These are phyloP conservation scores for Phaffomyces antillensis DNA, from an alignment of 805 yeast genomes.

Conservation along the genomic window DNA sequence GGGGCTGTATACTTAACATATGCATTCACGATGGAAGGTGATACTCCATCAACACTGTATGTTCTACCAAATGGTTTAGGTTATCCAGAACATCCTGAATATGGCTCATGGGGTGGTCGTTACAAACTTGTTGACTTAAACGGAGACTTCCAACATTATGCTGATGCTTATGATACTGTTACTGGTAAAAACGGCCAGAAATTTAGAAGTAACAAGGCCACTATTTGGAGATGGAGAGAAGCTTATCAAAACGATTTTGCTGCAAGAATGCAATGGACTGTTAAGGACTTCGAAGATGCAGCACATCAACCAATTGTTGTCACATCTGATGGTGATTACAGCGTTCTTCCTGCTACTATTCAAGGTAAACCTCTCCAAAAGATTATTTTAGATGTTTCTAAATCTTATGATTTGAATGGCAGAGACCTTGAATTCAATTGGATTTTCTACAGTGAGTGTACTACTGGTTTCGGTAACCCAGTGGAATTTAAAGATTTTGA, in stretches of 20 bases:
- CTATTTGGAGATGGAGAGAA: constrained; percentile 30
- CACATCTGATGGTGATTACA: constrained; percentile 15
- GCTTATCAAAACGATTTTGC: constrained; percentile 27
- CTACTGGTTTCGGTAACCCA: constrained; percentile 19
- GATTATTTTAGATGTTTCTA: constrained; percentile 19
- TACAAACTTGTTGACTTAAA: constrained; percentile 19
- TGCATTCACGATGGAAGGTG: constrained; percentile 26
- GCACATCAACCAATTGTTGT: constrained; percentile 23
- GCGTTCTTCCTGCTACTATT: constrained; percentile 16
- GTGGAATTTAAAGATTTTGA: constrained; percentile 15
- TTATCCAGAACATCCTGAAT: constrained; percentile 24
- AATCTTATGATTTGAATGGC: constrained; percentile 21
- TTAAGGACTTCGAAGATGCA: constrained; percentile 20
- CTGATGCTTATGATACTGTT: constrained; percentile 22
- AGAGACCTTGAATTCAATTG: constrained; percentile 17
- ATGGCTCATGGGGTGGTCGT: constrained; percentile 32
- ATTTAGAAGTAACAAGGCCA: constrained; percentile 21
- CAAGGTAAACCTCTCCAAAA: constrained; percentile 11
- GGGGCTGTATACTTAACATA: constrained; percentile 23
- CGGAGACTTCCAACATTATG: constrained; percentile 17
- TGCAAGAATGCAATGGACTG: constrained; percentile 28
- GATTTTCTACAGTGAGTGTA: constrained; percentile 22
- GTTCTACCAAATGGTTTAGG: constrained; percentile 27
- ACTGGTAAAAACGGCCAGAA: constrained; percentile 16
- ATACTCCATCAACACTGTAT: constrained; percentile 24